Conservation (phyloP, 73 alveolate genomes). For the Loxodes magnus region DNA sequence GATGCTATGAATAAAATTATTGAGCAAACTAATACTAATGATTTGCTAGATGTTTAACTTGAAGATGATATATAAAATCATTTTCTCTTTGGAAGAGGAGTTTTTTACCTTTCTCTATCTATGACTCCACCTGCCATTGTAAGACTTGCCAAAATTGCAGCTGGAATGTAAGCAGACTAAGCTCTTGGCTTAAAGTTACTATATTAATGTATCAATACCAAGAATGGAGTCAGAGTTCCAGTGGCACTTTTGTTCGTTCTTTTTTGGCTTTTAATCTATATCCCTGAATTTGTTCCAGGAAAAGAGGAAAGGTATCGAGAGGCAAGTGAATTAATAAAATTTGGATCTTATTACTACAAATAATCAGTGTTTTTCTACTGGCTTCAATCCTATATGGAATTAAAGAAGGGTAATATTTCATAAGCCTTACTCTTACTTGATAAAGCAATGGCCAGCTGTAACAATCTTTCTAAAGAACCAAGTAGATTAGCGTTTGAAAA, state of each 20-base stretch:
- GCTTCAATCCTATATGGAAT: constrained; percentile 8
- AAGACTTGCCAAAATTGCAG: constrained; percentile 10
- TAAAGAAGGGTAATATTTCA: constrained; percentile 5
- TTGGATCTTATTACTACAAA: constrained; percentile 9
- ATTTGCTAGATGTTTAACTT: neutral
- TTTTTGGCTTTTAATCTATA: constrained; percentile 9
- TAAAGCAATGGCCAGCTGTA: neutral
- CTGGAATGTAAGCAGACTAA: constrained; percentile 16
- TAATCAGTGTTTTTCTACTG: constrained; percentile 2
- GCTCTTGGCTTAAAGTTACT: constrained; percentile 1
- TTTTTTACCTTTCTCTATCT: neutral
- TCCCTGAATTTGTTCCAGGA: constrained; percentile 21
- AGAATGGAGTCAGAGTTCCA: constrained; percentile 13
- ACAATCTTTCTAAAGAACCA: neutral
- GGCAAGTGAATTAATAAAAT: constrained; percentile 11
- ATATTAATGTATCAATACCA: constrained; percentile 14
- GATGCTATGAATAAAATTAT: neutral
- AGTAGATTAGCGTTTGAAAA: constrained; percentile 10
- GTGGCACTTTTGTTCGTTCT: constrained; percentile 13
- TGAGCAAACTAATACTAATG: neutral
- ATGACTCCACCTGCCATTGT: constrained; percentile 15
- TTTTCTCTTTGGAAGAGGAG: neutral
- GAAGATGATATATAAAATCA: constrained; percentile 4
- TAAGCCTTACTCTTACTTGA: neutral
- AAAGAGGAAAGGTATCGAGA: constrained; percentile 15